Evolutionary conservation across 164 flowering plant species (phyloP).

Genomic region (Vitis rupestris): DNA sequence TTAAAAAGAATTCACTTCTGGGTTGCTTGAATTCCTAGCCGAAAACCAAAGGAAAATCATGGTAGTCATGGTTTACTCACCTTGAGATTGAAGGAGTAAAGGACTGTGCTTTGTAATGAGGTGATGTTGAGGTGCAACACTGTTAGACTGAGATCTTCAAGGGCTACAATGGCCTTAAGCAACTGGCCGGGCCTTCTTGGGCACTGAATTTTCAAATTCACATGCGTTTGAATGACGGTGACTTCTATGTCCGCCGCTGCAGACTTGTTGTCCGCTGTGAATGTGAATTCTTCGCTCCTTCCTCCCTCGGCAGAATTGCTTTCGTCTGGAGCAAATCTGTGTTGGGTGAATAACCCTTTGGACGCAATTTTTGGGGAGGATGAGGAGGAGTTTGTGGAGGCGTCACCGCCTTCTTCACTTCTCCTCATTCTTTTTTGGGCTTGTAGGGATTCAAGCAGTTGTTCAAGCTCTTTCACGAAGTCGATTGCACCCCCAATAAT

Average conservation of each 20-base stretch:
- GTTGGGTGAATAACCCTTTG: constrained; percentile 21
- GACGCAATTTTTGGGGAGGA: constrained; percentile 12
- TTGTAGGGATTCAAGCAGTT: constrained; percentile 54
- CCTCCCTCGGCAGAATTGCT: constrained; percentile 5
- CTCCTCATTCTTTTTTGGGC: constrained; percentile 37
- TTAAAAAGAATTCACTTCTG: not conserved
- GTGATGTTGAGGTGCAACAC: constrained; percentile 64
- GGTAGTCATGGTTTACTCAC: constrained; percentile 18
- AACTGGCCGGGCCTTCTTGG: constrained; percentile 44
- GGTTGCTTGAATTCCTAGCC: constrained; percentile 2
- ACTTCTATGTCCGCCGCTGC: constrained; percentile 42
- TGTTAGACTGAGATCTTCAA: constrained; percentile 52
- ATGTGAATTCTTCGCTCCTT: constrained; percentile 4
- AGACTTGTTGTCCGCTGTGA: constrained; percentile 23
- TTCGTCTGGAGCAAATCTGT: not conserved
- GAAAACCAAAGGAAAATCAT: not conserved
- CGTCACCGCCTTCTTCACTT: constrained; percentile 9
- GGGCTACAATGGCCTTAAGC: constrained; percentile 44
- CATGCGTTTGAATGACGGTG: constrained; percentile 54
- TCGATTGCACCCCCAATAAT: constrained; percentile 77
- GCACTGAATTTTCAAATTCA: constrained; percentile 50
- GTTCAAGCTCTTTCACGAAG: constrained; percentile 67
- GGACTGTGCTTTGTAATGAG: constrained; percentile 33
- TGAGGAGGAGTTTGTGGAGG: constrained; percentile 3
- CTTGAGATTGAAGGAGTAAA: constrained; percentile 68